Evolutionary conservation across 495 filamentous ascomycete species (phyloP).

Genomic region (Bacidia gigantensis): DNA sequence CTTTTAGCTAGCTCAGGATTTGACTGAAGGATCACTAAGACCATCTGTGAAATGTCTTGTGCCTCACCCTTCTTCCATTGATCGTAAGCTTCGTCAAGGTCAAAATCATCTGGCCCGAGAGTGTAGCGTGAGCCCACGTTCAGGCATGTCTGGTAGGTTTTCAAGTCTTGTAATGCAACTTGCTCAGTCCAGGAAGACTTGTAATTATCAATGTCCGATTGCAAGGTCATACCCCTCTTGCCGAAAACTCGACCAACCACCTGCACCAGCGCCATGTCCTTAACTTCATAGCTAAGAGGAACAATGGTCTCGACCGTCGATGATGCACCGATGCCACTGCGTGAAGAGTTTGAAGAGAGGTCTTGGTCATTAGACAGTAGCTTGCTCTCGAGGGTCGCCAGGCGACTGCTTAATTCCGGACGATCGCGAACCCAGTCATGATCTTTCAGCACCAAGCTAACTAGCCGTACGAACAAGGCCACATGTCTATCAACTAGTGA

Average conservation of each 20-base stretch:
- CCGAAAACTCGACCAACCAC: constrained; percentile 75
- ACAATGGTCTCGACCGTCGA: constrained; percentile 62
- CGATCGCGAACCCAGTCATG: constrained; percentile 67
- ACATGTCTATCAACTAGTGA: constrained; percentile 86
- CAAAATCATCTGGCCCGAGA: constrained; percentile 72
- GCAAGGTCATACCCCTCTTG: constrained; percentile 57
- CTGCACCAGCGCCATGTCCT: constrained; percentile 92
- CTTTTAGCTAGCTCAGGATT: constrained; percentile 76
- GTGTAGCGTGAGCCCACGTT: constrained; percentile 67
- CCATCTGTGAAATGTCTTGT: constrained; percentile 78
- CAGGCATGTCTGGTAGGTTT: constrained; percentile 79
- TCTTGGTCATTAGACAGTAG: constrained; percentile 92
- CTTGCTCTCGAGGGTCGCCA: constrained; percentile 80
- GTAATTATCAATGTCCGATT: constrained; percentile 72
- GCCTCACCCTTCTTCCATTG: constrained; percentile 77
- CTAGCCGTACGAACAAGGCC: constrained; percentile 83
- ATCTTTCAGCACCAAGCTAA: constrained; percentile 64
- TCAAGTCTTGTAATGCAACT: constrained; percentile 79
- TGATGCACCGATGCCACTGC: constrained; percentile 41
- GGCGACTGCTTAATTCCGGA: constrained; percentile 64
- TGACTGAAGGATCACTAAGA: constrained; percentile 73
- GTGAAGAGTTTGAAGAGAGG: constrained; percentile 43
- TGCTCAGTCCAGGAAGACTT: constrained; percentile 77
- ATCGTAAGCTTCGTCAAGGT: constrained; percentile 79
- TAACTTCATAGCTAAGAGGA: constrained; percentile 77